Percentiles rank a stretch among this genome's conserved stretches.
phyloP scores from a whole-genome alignment of 2,329 filamentous ascomycete species.

The Talaromyces funiculosus region DNA sequence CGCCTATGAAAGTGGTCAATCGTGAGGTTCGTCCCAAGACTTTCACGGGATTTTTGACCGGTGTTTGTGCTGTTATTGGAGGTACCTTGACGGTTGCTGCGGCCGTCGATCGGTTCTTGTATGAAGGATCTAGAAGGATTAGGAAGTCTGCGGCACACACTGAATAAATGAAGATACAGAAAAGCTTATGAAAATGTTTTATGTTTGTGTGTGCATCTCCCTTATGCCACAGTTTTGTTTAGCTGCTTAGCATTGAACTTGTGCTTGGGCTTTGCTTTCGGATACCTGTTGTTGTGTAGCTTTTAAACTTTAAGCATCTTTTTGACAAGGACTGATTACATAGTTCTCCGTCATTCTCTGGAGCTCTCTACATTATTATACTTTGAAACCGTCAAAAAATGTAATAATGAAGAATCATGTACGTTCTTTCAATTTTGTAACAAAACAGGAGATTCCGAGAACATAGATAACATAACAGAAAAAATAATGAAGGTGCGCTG shows the following conservation, averaged over 20 bases:
- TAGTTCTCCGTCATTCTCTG: not conserved
- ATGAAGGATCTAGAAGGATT: conserved; percentile 76
- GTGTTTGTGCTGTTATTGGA: conserved; percentile 88
- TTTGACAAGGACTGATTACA: not conserved
- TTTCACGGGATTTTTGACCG: conserved; percentile 86
- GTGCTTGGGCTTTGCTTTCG: not conserved
- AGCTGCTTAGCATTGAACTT: not conserved
- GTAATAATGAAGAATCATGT: too few relatives aligned
- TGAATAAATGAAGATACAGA: conserved; percentile 30
- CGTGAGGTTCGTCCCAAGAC: conserved; percentile 84
- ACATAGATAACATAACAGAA: not conserved
- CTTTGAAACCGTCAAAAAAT: too few relatives aligned
- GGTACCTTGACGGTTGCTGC: conserved; percentile 94
- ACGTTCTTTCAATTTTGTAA: not conserved
- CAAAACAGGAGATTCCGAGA: not conserved
- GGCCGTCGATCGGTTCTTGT: conserved; percentile 82
- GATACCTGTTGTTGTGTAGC: not conserved
- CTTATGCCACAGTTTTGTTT: not conserved
- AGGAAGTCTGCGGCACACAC: conserved; percentile 71
- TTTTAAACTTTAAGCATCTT: not conserved
- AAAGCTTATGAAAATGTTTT: not conserved
- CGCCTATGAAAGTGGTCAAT: conserved; percentile 99
- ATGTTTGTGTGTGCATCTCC: not conserved
- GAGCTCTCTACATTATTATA: not conserved
- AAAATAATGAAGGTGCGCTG: not conserved